These are phyloP conservation scores for Pisolithus albus DNA, from an alignment of 768 basidiomycete species.

Conservation along the genomic window DNA sequence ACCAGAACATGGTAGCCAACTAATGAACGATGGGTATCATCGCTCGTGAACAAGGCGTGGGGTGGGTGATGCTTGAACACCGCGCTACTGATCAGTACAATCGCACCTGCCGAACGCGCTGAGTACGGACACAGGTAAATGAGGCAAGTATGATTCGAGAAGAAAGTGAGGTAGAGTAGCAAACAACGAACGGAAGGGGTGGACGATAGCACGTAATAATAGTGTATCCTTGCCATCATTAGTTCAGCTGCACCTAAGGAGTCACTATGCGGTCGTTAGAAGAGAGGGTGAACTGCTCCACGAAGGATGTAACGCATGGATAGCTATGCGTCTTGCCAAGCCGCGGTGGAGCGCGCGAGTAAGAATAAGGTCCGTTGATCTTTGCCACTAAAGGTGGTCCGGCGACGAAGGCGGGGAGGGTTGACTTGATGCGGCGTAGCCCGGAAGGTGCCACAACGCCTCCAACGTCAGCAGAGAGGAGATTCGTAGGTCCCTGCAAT, in stretches of 20 bases:
- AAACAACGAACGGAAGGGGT: not conserved
- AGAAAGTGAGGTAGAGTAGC: too few species aligned
- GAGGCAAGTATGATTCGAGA: too few species aligned
- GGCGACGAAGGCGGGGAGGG: conserved; percentile 20
- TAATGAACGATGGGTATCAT: too few species aligned
- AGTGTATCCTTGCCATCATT: conserved; percentile 5
- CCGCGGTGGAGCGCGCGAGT: conserved; percentile 33
- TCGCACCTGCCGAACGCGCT: too few species aligned
- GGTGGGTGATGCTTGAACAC: too few species aligned
- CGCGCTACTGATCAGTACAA: too few species aligned
- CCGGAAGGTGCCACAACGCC: conserved; percentile 11
- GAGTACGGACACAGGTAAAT: too few species aligned
- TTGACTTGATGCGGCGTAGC: conserved; percentile 26
- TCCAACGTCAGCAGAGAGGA: conserved; percentile 5
- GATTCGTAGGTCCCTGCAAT: conserved; percentile 1
- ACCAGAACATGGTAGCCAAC: too few species aligned
- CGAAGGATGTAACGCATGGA: conserved; percentile 51
- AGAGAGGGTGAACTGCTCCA: conserved; percentile 53
- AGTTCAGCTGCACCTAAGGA: conserved; percentile 29
- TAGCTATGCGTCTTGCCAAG: conserved; percentile 45
- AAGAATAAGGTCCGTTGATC: conserved; percentile 4
- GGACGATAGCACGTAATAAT: too few species aligned
- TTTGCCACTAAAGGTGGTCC: conserved; percentile 13
- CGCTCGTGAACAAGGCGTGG: too few species aligned
- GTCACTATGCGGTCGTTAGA: conserved; percentile 54